Conservation (phyloP, 768 basidiomycete species). For the Daedaleopsis nitida region DNA sequence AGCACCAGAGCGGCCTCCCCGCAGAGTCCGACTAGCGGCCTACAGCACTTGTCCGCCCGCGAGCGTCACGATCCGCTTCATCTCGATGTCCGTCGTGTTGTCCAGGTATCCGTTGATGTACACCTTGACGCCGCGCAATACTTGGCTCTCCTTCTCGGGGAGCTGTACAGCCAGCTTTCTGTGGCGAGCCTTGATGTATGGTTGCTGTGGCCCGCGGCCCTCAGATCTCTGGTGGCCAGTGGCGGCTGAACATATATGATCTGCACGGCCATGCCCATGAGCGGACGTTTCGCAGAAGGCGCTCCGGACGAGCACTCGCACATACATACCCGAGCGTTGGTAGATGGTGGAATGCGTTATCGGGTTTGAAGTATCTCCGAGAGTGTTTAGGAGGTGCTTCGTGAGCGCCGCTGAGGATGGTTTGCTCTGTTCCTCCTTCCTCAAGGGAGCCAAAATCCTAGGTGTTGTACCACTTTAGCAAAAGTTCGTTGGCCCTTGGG, state of each 20-base stretch:
- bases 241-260: slow-evolving; percentile 60
- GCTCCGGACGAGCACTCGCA: slow-evolving; percentile 28
- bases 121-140: slow-evolving; percentile 47
- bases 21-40: slow-evolving; percentile 10
- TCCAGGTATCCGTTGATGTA: slow-evolving; percentile 74
- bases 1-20: slow-evolving; percentile 18
- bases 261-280: slow-evolving; percentile 34
- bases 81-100: slow-evolving; percentile 77
- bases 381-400: slow-evolving; percentile 59
- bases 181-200: slow-evolving; percentile 24
- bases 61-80: slow-evolving; percentile 65
- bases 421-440: slow-evolving; percentile 31
- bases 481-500: not conserved
- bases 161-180: slow-evolving; percentile 32
- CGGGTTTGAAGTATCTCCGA: slow-evolving; percentile 69
- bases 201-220: slow-evolving; percentile 21
- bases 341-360: slow-evolving; percentile 73
- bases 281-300: not conserved
- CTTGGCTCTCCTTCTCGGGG: slow-evolving; percentile 16
- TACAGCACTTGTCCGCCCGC: slow-evolving; percentile 72
- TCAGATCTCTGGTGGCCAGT: slow-evolving; percentile 43
- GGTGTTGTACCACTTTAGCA: not conserved
- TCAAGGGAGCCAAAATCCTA: slow-evolving; percentile 35
- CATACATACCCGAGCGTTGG: slow-evolving; percentile 51
- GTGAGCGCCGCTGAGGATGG: slow-evolving; percentile 51